Conservation (phyloP, 352 stramenopile genomes). For the Phytopythium montanum region DNA sequence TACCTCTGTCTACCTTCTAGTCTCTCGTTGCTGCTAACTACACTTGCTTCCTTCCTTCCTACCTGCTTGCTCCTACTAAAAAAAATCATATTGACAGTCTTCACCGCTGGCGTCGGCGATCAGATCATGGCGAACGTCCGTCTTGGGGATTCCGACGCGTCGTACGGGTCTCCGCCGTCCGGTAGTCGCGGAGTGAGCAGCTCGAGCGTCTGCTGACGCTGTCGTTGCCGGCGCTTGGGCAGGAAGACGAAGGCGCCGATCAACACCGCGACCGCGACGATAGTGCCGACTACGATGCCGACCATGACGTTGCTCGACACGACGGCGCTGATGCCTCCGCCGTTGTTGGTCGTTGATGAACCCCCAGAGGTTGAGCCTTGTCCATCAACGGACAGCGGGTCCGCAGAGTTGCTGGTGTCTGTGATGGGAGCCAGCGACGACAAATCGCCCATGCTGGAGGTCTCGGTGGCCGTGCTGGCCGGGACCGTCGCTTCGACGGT, state of each 20-base stretch:
- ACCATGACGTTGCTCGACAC: conserved; percentile 21
- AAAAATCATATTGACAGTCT: no score
- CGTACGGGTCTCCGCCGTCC: conserved; percentile 17
- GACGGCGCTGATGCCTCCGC: conserved; percentile 7
- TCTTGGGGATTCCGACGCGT: conserved; percentile 15
- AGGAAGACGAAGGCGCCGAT: conserved; percentile 28
- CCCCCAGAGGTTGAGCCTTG: not conserved
- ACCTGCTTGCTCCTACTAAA: no score
- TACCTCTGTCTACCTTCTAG: no score
- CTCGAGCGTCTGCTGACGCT: conserved; percentile 15
- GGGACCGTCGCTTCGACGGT: conserved; percentile 1
- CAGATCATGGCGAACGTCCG: conserved; percentile 18
- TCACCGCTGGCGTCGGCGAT: no score
- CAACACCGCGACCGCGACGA: conserved; percentile 22
- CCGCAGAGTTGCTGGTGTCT: conserved; percentile 17
- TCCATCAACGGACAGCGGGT: conserved; percentile 14
- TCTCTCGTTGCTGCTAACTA: no score
- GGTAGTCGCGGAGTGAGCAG: conserved; percentile 17
- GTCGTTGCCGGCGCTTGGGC: conserved; percentile 7
- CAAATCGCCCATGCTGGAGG: not conserved
- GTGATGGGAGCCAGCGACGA: conserved; percentile 25
- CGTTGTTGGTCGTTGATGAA: conserved; percentile 11
- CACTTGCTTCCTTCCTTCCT: no score
- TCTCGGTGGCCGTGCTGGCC: conserved; percentile 5
- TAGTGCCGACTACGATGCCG: conserved; percentile 28